Evolutionary conservation across 306 rosid species (phyloP).

Genomic region (Clitoria ternatea): DNA sequence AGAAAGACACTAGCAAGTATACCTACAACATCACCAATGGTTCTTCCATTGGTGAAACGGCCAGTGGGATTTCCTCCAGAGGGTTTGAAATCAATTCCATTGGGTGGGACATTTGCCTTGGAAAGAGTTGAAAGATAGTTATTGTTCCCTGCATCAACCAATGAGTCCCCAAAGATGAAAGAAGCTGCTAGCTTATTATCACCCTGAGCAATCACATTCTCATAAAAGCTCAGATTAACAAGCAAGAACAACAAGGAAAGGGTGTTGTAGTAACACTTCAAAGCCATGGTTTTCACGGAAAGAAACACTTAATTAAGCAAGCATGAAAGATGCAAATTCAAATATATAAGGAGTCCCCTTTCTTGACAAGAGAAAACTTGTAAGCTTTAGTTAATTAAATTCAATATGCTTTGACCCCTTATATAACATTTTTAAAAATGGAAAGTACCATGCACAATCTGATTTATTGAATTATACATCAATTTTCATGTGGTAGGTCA

Average conservation of each 20-base stretch:
- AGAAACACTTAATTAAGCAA: background rate
- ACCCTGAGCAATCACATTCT: slow-evolving; percentile 30
- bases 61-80: slow-evolving; percentile 76
- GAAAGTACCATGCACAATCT: background rate
- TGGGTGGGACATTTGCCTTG: slow-evolving; percentile 58
- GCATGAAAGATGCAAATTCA: background rate
- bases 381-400: slow-evolving; percentile 5
- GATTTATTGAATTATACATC: too few relatives aligned
- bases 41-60: slow-evolving; percentile 79
- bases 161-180: slow-evolving; percentile 80
- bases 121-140: slow-evolving; percentile 69
- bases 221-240: slow-evolving; percentile 18
- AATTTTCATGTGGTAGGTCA: slow-evolving; percentile 51
- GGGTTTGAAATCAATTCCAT: slow-evolving; percentile 69
- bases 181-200: slow-evolving; percentile 50
- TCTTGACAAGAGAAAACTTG: slow-evolving; percentile 21
- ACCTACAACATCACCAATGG: slow-evolving; percentile 78
- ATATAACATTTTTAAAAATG: background rate
- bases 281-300: slow-evolving; percentile 16
- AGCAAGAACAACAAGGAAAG: slow-evolving; percentile 21
- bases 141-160: slow-evolving; percentile 83
- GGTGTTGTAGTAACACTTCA: background rate
- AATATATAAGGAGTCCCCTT: background rate
- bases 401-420: slow-evolving; percentile 43
- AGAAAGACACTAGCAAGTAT: too few relatives aligned